Percentiles rank a stretch among this genome's conserved stretches.
Conservation (phyloP, 805 yeast species). For the Ascoidea tarda region DNA sequence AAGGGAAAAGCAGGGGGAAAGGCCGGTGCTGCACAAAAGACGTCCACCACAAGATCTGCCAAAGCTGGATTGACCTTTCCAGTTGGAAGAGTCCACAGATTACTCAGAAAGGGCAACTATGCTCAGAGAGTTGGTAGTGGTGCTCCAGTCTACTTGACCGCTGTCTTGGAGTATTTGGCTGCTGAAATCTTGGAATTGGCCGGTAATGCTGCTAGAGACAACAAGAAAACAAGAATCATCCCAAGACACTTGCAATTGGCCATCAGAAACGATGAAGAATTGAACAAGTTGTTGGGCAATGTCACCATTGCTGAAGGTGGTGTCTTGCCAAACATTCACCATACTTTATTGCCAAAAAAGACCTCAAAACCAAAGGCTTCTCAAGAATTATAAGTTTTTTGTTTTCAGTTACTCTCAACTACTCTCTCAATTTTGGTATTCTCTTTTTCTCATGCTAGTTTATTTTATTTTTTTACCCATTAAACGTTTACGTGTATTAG, state of each 20-base stretch:
- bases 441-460: too few relatives aligned
- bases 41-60: conserved; percentile 95
- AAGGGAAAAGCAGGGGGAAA: conserved; percentile 89
- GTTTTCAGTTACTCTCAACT: too few relatives aligned
- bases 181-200: conserved; percentile 98
- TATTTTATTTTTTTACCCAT: too few relatives aligned
- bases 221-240: conserved; percentile 96
- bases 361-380: conserved; percentile 48
- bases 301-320: conserved; percentile 99
- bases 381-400: conserved; percentile 39
- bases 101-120: conserved; percentile 93
- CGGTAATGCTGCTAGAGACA: conserved; percentile 98
- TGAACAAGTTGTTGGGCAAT: conserved; percentile 83
- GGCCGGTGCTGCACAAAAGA: conserved; percentile 70
- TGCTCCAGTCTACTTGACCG: conserved; percentile 97
- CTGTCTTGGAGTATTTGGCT: conserved; percentile 92
- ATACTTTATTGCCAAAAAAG: conserved; percentile 79
- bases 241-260: conserved; percentile 99
- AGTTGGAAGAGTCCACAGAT: conserved; percentile 98
- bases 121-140: conserved; percentile 99
- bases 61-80: conserved; percentile 99
- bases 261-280: conserved; percentile 97
- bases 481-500: too few relatives aligned
- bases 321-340: conserved; percentile 96
- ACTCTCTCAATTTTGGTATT: too few relatives aligned